Evolutionary conservation across 2,329 filamentous ascomycete genomes (phyloP).

Genomic region (Claviceps maximensis): DNA sequence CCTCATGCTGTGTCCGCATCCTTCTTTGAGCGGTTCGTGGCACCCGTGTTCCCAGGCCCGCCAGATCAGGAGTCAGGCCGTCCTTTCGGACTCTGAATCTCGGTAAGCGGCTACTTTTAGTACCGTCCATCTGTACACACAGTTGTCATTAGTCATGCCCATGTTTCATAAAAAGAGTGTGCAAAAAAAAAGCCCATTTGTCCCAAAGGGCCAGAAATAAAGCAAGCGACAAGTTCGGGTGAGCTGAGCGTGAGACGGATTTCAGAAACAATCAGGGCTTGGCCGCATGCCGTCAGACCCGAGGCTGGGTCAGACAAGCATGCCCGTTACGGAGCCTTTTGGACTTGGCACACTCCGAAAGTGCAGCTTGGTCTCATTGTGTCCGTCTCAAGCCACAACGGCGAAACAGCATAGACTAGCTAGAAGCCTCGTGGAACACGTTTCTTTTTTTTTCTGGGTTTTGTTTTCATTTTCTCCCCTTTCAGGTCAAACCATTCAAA

Average conservation of each 20-base stretch:
- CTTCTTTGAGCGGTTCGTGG: no score
- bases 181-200: not conserved
- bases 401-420: not conserved
- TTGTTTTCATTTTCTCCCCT: not conserved
- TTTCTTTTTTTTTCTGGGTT: no score
- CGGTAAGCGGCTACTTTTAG: slow-evolving; percentile 1
- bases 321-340: not conserved
- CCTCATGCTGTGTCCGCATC: not conserved
- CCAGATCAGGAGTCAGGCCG: no score
- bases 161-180: not conserved
- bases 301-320: not conserved
- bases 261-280: not conserved
- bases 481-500: no score
- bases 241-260: not conserved
- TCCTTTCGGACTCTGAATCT: no score
- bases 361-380: not conserved
- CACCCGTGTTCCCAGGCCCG: no score
- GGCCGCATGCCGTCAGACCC: not conserved
- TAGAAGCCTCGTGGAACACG: not conserved
- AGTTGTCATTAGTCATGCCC: slow-evolving; percentile 6
- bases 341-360: not conserved
- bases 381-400: not conserved
- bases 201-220: no score
- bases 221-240: not conserved
- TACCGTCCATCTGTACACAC: slow-evolving; percentile 12